These are phyloP conservation scores for Cystobasidium sp. DNA, from an alignment of 1,284 basidiomycete genomes.

Conservation along the genomic window DNA sequence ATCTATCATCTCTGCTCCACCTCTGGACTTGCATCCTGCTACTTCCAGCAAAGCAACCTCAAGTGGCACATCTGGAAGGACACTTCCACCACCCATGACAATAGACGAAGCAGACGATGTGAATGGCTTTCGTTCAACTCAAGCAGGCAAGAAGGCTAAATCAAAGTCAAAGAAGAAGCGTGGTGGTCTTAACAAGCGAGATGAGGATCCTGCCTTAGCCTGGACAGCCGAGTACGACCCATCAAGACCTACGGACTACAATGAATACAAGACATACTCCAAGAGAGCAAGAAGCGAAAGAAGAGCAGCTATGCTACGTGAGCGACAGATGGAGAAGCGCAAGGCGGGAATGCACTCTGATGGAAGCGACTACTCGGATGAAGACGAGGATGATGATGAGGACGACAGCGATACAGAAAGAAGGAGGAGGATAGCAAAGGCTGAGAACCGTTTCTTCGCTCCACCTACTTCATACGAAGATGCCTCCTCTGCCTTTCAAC, in stretches of 20 bases:
- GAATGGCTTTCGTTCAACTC: conserved; percentile 67
- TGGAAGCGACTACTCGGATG: conserved; percentile 26
- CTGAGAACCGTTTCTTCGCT: conserved; percentile 41
- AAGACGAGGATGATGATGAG: conserved; percentile 27
- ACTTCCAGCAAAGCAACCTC: neutral
- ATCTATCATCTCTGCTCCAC: neutral
- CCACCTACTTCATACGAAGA: conserved; percentile 38
- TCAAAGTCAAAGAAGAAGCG: conserved; percentile 56
- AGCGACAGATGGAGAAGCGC: conserved; percentile 28
- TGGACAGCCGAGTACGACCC: conserved; percentile 73
- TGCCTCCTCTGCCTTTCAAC: neutral
- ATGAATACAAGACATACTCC: conserved; percentile 31
- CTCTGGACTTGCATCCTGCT: conserved; percentile 17
- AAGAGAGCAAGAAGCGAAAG: conserved; percentile 31
- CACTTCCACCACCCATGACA: conserved; percentile 49
- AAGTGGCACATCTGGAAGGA: conserved; percentile 15
- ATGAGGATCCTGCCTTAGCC: conserved; percentile 49
- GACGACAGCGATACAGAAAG: conserved; percentile 40
- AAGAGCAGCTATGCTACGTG: conserved; percentile 14
- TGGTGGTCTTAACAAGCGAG: conserved; percentile 41
- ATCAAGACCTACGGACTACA: conserved; percentile 77
- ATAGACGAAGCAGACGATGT: conserved; percentile 66
- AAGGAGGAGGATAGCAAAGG: conserved; percentile 33
- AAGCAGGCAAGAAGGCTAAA: conserved; percentile 57
- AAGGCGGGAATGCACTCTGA: conserved; percentile 1